Conservation (phyloP, 108 stramenopile genomes). For the Pseudonitzschia pungens region DNA sequence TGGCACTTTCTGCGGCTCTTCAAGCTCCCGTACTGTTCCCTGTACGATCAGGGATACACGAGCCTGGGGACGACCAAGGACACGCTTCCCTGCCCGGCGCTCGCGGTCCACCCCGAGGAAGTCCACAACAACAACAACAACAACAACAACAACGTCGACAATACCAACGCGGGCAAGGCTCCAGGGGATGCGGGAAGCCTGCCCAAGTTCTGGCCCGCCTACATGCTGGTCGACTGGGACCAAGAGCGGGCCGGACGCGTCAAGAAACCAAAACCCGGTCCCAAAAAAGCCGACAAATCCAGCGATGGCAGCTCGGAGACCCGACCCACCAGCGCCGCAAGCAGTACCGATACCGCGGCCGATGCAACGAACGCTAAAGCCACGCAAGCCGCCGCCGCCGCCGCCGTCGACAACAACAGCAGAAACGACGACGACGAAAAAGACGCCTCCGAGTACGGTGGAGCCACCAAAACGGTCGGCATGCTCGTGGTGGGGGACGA, state of each 20-base stretch:
- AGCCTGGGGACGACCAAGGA: constrained; percentile 90
- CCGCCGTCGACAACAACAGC: not conserved
- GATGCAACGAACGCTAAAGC: not conserved
- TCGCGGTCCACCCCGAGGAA: constrained; percentile 40
- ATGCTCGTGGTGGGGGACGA: constrained; percentile 93
- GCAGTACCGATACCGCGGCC: not conserved
- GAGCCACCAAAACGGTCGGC: constrained; percentile 49
- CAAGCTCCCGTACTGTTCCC: constrained; percentile 87
- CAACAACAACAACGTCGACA: not conserved
- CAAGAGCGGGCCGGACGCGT: constrained; percentile 84
- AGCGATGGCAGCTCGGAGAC: not conserved
- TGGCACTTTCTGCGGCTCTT: constrained; percentile 91
- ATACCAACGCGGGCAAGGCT: not conserved
- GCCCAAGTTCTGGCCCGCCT: constrained; percentile 81
- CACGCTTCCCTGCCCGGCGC: constrained; percentile 91
- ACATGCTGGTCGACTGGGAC: constrained; percentile 82
- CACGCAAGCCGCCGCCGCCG: not conserved
- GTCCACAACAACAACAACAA: not conserved
- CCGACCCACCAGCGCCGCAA: too few relatives aligned
- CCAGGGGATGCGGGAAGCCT: constrained; percentile 1
- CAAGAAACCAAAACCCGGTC: constrained; percentile 19
- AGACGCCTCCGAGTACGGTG: not conserved
- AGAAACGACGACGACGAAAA: not conserved
- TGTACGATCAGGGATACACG: constrained; percentile 98
- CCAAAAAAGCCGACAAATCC: not conserved